Evolutionary conservation across 2,329 filamentous ascomycete species (phyloP), one percentile per base, ranked within the genome.

Genomic region (Diatrype stigma): DNA sequence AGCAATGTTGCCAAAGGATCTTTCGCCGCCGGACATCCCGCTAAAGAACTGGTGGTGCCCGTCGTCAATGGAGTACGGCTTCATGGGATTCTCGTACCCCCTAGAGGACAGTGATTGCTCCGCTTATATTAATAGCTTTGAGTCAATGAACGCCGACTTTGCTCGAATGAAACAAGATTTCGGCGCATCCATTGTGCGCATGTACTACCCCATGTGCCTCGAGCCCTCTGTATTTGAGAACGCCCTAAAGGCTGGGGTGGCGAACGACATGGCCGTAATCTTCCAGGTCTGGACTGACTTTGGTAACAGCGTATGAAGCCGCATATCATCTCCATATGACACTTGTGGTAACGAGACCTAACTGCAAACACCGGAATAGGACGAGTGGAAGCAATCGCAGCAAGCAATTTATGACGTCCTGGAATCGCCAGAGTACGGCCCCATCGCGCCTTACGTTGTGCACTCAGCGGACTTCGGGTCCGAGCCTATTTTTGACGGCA

Each of bases 271-370:
- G 44, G 49, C 49, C 21, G 37, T 51, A 44, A 51, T 51, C 35
- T 51, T 51, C 45, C 49, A 51, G 45, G 49, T 47, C 3, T 51
- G 49, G 49, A 51, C 49, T 14, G 37, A 51, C 30, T 51, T 51
- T 28, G 49, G 49, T 14, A 35, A 42, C 4, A 44, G 49, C 22
- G 49, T 51, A 37, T n/a, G n/a, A n/a, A 22, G 34, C 32, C 12
- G 8, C 30, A 17, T 30, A n/a, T 38, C 32, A 5, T 40, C 22
- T 48, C 19, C 14, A 14, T 7, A 34, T 7, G 30, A 7, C 7
- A 34, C 14, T 34, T 14, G 30, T 34, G 30, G 30, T 14, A 14
- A 34, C 30, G 30, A 34, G 30, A 14, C 14, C 7, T 34, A 14
- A 7, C 30, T 34, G 7, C 30, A 16, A 14, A 21, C 23, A 21